Base-by-base conservation (phyloP, 352 stramenopile species). In the Phytopythium litorale region DNA sequence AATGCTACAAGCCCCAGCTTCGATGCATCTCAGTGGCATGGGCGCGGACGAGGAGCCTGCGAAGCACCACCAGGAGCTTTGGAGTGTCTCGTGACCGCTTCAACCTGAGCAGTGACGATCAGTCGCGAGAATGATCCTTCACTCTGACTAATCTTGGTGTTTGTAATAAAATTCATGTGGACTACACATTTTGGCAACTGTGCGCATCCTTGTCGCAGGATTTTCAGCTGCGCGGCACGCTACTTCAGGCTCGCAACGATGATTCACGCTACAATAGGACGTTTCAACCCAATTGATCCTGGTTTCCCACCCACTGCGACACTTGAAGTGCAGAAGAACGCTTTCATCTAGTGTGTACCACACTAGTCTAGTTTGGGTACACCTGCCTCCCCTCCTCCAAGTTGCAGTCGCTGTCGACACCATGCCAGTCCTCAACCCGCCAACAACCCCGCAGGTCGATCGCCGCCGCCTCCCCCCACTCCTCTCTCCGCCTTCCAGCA, bases 221-320 rank as follows among this genome's bases (percentile, higher is more conserved):
- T 51, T 21, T 51, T 51, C 28, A 7, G 21, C 21, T 3, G 12
- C 9, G 18, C 0, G 1, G 23, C 5, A 52, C 23, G 18, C 46
- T 52, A 52, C 8, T 52, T 23, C 23, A 52, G 46, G 46, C 4
- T 0, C 21, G n/a, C 6, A 19, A 0, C 42, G 2, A 13, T 25
- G 19, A 49, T 49, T 28, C 42, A 25, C 7, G 42, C 42, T 49
- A 49, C 11, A 49, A 11, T 49, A 49, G 42, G 42, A 7, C 42
- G 13, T 13, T 25, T 19, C n/a, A 51, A 32, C 21, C 21, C 45
- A 51, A 7, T 23, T 25, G 6, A 25, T 49, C 19, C 42, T 49
- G 15, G 42, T 49, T 51, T 50, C 25, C 45, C n/a, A 51, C n/a
- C 45, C 45, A 51, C n/a, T 51, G 46, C 11, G 46, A 52, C 46